Evolutionary conservation across 176 grass and related monocot genomes (phyloP).

Genomic region (Phyllostachys edulis): DNA sequence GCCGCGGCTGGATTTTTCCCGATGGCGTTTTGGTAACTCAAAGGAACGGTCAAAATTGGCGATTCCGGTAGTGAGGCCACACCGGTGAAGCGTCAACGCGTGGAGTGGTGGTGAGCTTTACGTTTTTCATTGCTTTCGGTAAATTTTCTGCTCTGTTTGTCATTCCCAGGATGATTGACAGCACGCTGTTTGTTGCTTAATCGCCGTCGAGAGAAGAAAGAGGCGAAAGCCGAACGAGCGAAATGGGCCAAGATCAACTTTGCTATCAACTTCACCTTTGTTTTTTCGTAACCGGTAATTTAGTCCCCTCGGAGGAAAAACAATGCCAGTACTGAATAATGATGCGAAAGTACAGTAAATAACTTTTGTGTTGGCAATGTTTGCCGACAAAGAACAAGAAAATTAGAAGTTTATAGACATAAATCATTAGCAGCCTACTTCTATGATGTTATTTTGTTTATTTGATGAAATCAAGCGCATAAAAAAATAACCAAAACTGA

Average conservation of each 20-base stretch:
- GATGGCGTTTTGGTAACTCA: conserved; percentile 18
- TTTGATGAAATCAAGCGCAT: neutral
- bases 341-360: neutral
- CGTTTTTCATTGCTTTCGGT: neutral
- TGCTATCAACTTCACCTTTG: neutral
- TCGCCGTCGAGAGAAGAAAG: neutral
- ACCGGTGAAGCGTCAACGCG: neutral
- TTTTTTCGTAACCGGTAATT: neutral
- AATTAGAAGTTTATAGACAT: neutral
- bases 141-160: neutral
- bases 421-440: neutral
- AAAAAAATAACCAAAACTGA: neutral
- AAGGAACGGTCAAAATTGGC: conserved; percentile 27
- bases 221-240: no score
- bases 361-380: neutral
- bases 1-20: neutral
- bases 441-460: neutral
- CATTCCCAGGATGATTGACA: neutral
- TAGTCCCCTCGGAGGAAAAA: neutral
- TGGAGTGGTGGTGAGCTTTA: neutral
- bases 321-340: neutral
- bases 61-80: neutral
- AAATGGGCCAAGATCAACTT: neutral
- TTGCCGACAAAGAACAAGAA: neutral
- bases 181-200: neutral